Conservation (phyloP, 2,329 filamentous ascomycete species). For the Dissoconium aciculare region DNA sequence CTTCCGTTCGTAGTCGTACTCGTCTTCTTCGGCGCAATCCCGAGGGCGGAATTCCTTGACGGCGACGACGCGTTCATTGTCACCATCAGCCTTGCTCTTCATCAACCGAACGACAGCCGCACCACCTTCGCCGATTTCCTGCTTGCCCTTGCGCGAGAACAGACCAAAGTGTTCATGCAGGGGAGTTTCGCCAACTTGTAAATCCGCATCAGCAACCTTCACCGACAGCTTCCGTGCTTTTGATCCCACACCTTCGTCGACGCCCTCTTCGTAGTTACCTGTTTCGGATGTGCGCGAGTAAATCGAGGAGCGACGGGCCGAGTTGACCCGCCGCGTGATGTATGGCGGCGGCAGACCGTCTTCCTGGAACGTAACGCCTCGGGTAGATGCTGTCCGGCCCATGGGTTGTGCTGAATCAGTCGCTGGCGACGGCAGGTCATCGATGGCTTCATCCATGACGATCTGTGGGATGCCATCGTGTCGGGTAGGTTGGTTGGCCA, state of each 20-base stretch:
- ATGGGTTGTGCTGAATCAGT: neutral
- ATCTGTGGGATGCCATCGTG: neutral
- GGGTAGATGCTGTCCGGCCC: constrained; percentile 1
- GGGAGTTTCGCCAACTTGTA: constrained; percentile 30
- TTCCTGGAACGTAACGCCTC: constrained; percentile 14
- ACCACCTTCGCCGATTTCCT: constrained; percentile 65
- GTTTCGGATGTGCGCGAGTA: constrained; percentile 18
- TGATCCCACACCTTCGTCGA: constrained; percentile 21
- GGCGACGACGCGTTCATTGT: constrained; percentile 49
- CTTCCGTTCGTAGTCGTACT: constrained; percentile 68
- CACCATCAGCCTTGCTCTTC: constrained; percentile 45
- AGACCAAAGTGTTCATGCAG: constrained; percentile 37
- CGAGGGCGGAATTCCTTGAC: constrained; percentile 78
- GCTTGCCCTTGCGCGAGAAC: constrained; percentile 56
- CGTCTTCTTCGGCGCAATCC: constrained; percentile 47
- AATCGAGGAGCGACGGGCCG: constrained; percentile 20
- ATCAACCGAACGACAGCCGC: constrained; percentile 73
- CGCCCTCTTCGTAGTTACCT: constrained; percentile 17
- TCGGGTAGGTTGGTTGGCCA: neutral
- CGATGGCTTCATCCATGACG: neutral
- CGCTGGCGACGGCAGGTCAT: neutral
- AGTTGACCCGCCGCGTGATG: constrained; percentile 15
- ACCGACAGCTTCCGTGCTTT: constrained; percentile 23
- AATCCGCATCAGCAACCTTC: constrained; percentile 14
- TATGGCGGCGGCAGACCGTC: constrained; percentile 7